Conservation (phyloP, 176 grass and related monocot species). For the Zea mays region Zm-B73-REFERENCE-NAM-5.0 NC_050105.1:2987501-2988000, state of each 20-base stretch:
- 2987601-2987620: conserved; percentile 20
- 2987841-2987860: background rate
- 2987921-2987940: background rate
- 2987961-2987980: conserved; percentile 14
- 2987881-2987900: conserved; percentile 6
- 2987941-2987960: fast-evolving
- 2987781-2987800: background rate
- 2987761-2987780: background rate
- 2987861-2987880: conserved; percentile 31
- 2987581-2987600: conserved; percentile 29
- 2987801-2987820: background rate
- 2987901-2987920: background rate
- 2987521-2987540: background rate
- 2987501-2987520: conserved; percentile 7
- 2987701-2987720: too few relatives aligned
- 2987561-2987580: conserved; percentile 4
- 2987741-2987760: too few relatives aligned
- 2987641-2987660: background rate
- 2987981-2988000: conserved; percentile 30
- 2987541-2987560: conserved; percentile 9
- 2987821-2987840: conserved; percentile 31
- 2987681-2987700: background rate
- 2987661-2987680: background rate
- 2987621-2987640: conserved; percentile 16
- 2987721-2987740: too few relatives aligned